These are phyloP conservation scores for Kernera saxatilis DNA, from an alignment of 345 rosid species.

Conservation along the genomic window DNA sequence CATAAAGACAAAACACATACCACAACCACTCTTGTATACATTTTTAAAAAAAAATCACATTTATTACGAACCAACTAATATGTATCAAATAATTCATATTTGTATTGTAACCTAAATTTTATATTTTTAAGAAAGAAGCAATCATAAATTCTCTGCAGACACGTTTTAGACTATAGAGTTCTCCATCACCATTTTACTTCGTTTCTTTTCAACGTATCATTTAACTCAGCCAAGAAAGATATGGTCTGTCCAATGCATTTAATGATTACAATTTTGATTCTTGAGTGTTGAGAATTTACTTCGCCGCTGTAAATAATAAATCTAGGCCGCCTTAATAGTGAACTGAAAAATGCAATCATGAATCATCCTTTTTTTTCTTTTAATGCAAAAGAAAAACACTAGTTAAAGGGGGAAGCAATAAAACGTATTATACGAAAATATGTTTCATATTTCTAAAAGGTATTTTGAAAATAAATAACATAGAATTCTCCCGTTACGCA, in stretches of 20 bases:
- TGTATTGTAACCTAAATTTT: neutral
- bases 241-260: conserved; percentile 18
- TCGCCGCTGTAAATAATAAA: conserved; percentile 8
- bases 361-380: neutral
- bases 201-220: conserved; percentile 21
- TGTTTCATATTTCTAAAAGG: neutral
- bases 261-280: conserved; percentile 8
- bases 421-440: neutral
- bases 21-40: neutral
- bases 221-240: conserved; percentile 26
- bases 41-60: neutral
- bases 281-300: neutral
- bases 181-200: conserved; percentile 22
- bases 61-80: conserved; percentile 22
- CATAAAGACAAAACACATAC: conserved; percentile 9
- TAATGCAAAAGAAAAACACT: neutral
- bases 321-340: conserved; percentile 3
- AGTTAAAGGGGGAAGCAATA: neutral
- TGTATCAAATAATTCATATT: neutral
- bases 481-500: neutral
- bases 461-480: neutral
- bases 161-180: conserved; percentile 19
- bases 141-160: conserved; percentile 19
- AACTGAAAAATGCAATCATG: conserved; percentile 10
- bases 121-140: conserved; percentile 5